A percentile compares a stretch with the other conserved stretches of the same genome.
These are phyloP conservation scores for Solanum bukasovii DNA, from an alignment of 257 asterid genomes.

Conservation along the genomic window DNA sequence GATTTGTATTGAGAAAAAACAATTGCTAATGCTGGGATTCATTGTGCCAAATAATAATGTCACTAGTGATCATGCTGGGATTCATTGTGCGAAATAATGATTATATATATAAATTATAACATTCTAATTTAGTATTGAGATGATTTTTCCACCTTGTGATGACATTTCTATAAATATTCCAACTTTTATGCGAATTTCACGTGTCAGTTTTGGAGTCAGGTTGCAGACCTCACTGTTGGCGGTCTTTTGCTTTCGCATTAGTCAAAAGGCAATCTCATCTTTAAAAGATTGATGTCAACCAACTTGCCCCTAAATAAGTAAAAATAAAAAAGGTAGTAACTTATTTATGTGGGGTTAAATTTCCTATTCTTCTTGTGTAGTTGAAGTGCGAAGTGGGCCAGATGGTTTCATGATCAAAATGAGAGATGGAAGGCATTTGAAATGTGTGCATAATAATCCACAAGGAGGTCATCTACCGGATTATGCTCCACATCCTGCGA, in stretches of 20 bases:
- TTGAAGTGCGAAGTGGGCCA: conserved; percentile 88
- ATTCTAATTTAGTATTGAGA: background rate
- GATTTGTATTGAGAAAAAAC: background rate
- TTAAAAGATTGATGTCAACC: background rate
- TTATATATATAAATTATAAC: no score
- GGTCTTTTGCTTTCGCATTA: background rate
- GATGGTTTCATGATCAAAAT: conserved; percentile 95
- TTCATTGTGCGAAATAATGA: background rate
- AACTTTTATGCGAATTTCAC: background rate
- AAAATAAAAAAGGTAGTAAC: background rate
- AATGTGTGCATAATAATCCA: conserved; percentile 76
- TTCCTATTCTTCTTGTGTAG: conserved; percentile 24
- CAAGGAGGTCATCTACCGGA: conserved; percentile 70
- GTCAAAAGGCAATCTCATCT: background rate
- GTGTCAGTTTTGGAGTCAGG: background rate
- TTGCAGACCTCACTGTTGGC: background rate
- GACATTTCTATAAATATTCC: background rate
- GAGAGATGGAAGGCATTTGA: conserved; percentile 84
- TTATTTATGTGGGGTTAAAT: background rate
- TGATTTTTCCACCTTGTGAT: background rate
- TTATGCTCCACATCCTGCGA: conserved; percentile 95
- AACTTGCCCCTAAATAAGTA: background rate
- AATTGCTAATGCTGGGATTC: background rate
- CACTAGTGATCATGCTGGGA: background rate
- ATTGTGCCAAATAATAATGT: background rate